These are phyloP conservation scores for Benincasa hispida DNA, from an alignment of 306 rosid genomes.

Conservation along the genomic window DNA sequence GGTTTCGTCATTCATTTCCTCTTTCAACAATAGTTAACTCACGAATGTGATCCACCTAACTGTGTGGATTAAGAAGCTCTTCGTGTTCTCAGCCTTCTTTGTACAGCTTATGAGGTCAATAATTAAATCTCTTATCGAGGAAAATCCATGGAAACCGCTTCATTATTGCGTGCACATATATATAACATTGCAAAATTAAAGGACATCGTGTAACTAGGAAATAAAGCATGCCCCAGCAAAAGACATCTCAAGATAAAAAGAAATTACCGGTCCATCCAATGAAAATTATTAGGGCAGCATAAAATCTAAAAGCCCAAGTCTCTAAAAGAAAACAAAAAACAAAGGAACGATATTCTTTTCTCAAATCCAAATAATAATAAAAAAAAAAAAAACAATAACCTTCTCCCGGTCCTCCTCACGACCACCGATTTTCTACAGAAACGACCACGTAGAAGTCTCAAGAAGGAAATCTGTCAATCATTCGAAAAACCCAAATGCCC, in stretches of 20 bases:
- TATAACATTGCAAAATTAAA: background rate
- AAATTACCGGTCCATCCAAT: background rate
- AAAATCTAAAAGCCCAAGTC: background rate
- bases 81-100: background rate
- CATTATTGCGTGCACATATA: background rate
- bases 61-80: background rate
- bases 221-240: background rate
- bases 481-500: background rate
- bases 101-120: background rate
- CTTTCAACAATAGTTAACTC: background rate
- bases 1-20: background rate
- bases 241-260: background rate
- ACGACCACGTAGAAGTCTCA: background rate
- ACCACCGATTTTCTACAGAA: background rate
- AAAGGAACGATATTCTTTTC: too few relatives aligned
- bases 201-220: background rate
- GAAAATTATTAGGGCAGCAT: background rate
- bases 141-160: background rate
- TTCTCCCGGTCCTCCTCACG: conserved; percentile 1
- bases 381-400: background rate
- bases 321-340: background rate
- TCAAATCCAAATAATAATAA: background rate
- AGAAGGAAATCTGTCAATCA: background rate
- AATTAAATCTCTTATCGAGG: background rate
- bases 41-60: background rate